Base-by-base conservation (phyloP, 108 stramenopile genomes). In the Aurantiochytrium sp. region DNA sequence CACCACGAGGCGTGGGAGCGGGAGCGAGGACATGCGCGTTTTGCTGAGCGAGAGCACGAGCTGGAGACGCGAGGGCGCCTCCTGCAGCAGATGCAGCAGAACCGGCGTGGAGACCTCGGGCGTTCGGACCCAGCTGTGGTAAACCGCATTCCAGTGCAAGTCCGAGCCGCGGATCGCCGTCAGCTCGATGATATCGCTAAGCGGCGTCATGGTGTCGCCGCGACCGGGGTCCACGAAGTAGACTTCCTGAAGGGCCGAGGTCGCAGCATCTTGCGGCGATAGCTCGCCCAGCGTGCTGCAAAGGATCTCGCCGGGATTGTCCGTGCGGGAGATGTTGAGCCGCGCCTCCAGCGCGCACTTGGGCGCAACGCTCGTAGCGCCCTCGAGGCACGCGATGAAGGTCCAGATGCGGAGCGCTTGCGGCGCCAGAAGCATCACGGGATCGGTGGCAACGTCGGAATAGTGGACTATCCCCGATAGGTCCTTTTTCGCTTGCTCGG, bases 51-150 rank as follows among this genome's bases (percentile, higher is more conserved):
- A 81, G 42, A 81, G 69, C 69, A 22, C 69, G 10, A 81, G 69
- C 69, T 22, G 24, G 1, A 81, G 69, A 5, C 69, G 37, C 69
- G 69, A 81, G n/a, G 69, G 69, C 45, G 69, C 69, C 69, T 81
- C 69, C n/a, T 81, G 69, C 69, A 81, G 45, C 69, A 81, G 24
- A 2, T 81, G 69, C 69, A 81, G 45, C 5, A 81, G 69, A 81
- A 81, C 45, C 48, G 69, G 69, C 69, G 69, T 81, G 69, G 69
- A n/a, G 24, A 81, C n/a, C 69, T 81, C 69, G 10, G 69, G 69
- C 12, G 69, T 81, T 81, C 69, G 69, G 24, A n/a, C 69, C 69
- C 69, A 81, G 69, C 69, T 81, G 69, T 22, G 69, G n/a, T 81
- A 81, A 2, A 81, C 69, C 10, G 48, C 69, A 48, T 81, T 81